Evolutionary conservation across 2,329 filamentous ascomycete species (phyloP), one percentile per base, ranked within the genome.

Genomic region (Penicillium brevicompactum): DNA sequence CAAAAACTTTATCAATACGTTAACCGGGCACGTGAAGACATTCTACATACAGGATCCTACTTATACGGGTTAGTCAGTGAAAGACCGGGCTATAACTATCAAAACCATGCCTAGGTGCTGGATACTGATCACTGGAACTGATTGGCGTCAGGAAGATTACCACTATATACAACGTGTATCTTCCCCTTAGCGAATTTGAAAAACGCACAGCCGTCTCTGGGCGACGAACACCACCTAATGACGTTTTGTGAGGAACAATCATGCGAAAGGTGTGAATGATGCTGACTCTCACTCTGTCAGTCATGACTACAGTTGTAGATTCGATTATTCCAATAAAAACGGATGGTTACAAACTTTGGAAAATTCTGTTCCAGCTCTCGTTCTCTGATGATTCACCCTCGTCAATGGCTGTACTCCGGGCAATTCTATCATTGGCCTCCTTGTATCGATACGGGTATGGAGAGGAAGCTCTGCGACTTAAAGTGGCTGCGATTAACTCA

Each of bases 291-390:
- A 8, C 27, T 30, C 11, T 5, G 6, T n/a, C 22, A 49, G 47
- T 49, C 3, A 49, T 49, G 47, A 49, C 13, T 4, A 42, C 34
- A 11, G 47, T 49, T 14, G 37, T 49, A 1, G 30, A 16, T 8
- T 46, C 52, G 5, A 34, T 55, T 2, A 34, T 24, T 4, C 46
- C 22, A 4, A 46, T 50, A 10, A 21, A 16, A 16, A 22, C 31
- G 2, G 52, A 55, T 46, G 52, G 52, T 5, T 4, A 46, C 14
- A 55, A 40, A 4, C 41, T 55, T 16, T 48, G 46, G 38, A 46
- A 55, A 42, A 38, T 55, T 13, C n/a, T 55, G 14, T 55, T 55
- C 34, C 46, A 55, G n/a, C 52, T 55, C 3, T 55, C 52, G 6
- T 55, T 55, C 31, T 55, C 46, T 3, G 52, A 55, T 27, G 52